Conservation (phyloP, 345 rosid genomes). For the Eucalyptus sideroxylon region DNA sequence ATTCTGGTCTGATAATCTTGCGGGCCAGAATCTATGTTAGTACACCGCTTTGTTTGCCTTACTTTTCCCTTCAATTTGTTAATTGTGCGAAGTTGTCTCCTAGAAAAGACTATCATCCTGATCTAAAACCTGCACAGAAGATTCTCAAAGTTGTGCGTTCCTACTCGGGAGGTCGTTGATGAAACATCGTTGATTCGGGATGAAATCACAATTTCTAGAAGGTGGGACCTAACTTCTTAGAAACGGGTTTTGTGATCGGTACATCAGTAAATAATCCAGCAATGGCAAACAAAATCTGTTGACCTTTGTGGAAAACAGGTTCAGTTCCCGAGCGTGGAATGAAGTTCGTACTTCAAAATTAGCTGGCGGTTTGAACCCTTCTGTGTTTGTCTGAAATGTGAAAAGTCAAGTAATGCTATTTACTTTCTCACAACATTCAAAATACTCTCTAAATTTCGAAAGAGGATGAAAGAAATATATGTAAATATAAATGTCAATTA, state of each 20-base stretch:
- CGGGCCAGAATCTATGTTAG: background rate
- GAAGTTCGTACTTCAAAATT: background rate
- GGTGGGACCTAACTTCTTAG: background rate
- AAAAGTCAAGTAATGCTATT: background rate
- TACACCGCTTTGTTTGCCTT: background rate
- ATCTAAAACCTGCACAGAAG: background rate
- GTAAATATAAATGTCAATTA: background rate
- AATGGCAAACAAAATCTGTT: background rate
- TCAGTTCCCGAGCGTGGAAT: background rate
- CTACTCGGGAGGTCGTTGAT: background rate
- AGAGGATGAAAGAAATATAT: background rate
- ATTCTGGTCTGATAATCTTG: background rate
- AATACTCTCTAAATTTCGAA: background rate
- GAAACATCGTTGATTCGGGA: background rate
- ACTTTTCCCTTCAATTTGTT: background rate
- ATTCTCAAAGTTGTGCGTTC: background rate
- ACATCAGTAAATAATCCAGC: background rate
- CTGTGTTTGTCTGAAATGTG: background rate
- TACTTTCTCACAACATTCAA: background rate
- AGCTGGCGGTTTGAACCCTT: background rate
- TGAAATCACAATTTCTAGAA: background rate
- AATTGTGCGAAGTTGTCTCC: background rate
- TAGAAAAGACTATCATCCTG: background rate
- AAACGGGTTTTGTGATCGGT: background rate
- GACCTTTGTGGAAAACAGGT: background rate